Evolutionary conservation across 257 asterid genomes (phyloP), one percentile per base, ranked within the genome.

Genomic region (Petrea volubilis): DNA sequence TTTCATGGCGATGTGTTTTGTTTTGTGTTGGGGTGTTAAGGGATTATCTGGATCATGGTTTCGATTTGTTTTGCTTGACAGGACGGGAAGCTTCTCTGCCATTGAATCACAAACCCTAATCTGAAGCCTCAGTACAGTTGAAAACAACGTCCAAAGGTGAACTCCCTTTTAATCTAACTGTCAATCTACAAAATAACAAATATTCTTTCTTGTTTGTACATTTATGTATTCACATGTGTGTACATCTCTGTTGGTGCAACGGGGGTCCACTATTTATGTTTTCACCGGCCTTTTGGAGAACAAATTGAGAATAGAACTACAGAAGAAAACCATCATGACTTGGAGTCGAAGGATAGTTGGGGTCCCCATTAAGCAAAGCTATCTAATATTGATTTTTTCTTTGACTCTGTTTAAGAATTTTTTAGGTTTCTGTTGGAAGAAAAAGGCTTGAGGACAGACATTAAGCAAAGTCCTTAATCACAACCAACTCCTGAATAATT

Each of bases 351-450:
- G 99, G 89, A 87, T 91, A 38, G 75, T 79, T 79, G 89, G 93
- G 90, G 87, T 87, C 89, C 89, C 88, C 84, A 76, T 86, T 83
- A 88, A 85, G 96, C 91, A 78, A 91, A 80, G 91, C 80, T 78
- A 82, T 74, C 87, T 62, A 69, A 36, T 70, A 64, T 64, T 66
- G 73, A 67, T 66, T 73, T n/a, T 81, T 47, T 65, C 70, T 72
- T 70, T 60, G 80, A 69, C 66, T 71, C 70, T 79, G 67, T 49
- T 53, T n/a, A n/a, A 29, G 58, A 76, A 72, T 61, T 64, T 68
- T 60, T 43, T 77, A 68, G 65, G 78, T 78, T 81, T 83, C 78
- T 78, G 79, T 67, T 83, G 70, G 72, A 52, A 74, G 77, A 79
- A 56, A 38, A 80, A 72, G 75, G 73, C 51, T 75, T 76, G 77